Base-by-base conservation (phyloP, 225 moss, liverwort and hornwort genomes). In the Pseudisothecium myosuroides region DNA sequence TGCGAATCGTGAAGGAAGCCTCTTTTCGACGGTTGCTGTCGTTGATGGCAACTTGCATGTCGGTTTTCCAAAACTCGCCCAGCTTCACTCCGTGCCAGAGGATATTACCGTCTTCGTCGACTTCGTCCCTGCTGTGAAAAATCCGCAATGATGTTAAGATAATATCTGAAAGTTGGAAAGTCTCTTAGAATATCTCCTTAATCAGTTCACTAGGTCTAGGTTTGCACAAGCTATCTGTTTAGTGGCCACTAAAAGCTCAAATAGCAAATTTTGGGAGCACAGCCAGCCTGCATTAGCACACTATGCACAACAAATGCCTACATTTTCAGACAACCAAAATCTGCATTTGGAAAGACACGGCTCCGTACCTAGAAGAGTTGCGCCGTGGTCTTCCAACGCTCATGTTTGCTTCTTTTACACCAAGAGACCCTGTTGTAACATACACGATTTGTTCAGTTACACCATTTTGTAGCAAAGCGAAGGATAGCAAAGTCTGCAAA, bases 11-110 rank as follows among this genome's bases (percentile, higher is more conserved):
- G 66, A 93, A 93, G 81, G 91, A 90, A 15, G 50, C 32, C 17
- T 91, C 80, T 21, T 56, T 1, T 36, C 61, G 50, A 24, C 84
- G 80, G 54, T 92, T 93, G 76, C 93, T 89, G 14, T 88, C 88
- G 49, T 88, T 84, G 65, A 93, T 91, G 11, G 92, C 92, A 52
- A 86, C 91, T 84, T 92, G 92, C 31, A 93, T 83, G 37, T 89
- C 83, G n/a, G 76, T 84, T 67, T 66, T 83, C 32, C 86, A 80
- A 41, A 60, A 11, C 81, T 86, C 86, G 22, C 91, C 93, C n/a
- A 88, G 37, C 83, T 71, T 91, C 88, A 64, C 43, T 15, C 87
- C 90, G 7, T 79, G 37, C 60, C 80, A 77, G 15, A 82, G 31
- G 17, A 5, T 2, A 5, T 5, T 12, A 19, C 73, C 80, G 8